These are phyloP conservation scores for Vickermania spadyakhi DNA, from an alignment of 208 protist genomes.

Conservation along the genomic window DNA sequence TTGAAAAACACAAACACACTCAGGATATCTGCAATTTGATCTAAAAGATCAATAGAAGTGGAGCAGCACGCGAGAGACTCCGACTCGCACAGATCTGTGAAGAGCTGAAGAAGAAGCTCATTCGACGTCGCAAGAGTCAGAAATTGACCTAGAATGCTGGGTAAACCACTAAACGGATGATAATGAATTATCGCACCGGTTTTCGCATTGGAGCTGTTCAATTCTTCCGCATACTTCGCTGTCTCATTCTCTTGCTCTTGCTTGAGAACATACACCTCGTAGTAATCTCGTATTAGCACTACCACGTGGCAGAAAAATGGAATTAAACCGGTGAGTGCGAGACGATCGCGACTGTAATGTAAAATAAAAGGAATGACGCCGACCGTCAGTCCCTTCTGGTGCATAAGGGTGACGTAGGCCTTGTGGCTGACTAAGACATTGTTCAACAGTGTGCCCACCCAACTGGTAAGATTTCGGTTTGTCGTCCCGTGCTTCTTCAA, in stretches of 20 bases:
- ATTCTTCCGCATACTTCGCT: neutral
- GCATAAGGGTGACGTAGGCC: constrained; percentile 20
- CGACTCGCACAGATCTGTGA: neutral
- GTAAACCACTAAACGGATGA: neutral
- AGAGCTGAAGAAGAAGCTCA: neutral
- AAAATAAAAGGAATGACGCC: constrained; percentile 30
- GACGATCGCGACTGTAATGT: constrained; percentile 19
- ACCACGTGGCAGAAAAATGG: constrained; percentile 10
- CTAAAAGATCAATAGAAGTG: neutral
- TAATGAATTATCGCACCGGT: too few species aligned
- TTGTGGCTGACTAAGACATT: constrained; percentile 22
- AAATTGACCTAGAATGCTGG: neutral
- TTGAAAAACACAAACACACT: neutral
- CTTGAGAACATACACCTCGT: neutral
- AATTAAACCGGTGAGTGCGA: constrained; percentile 14
- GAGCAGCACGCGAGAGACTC: neutral
- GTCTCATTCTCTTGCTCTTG: neutral
- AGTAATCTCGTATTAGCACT: neutral
- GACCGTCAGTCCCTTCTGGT: constrained; percentile 27
- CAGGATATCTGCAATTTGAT: neutral
- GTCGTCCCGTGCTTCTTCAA: constrained; percentile 31
- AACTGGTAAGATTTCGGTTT: constrained; percentile 25
- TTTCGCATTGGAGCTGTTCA: too few species aligned
- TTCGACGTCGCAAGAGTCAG: neutral
- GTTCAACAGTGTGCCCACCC: constrained; percentile 30